Evolutionary conservation across 1,284 basidiomycete species (phyloP).

Genomic region (Boletellus sp.): DNA sequence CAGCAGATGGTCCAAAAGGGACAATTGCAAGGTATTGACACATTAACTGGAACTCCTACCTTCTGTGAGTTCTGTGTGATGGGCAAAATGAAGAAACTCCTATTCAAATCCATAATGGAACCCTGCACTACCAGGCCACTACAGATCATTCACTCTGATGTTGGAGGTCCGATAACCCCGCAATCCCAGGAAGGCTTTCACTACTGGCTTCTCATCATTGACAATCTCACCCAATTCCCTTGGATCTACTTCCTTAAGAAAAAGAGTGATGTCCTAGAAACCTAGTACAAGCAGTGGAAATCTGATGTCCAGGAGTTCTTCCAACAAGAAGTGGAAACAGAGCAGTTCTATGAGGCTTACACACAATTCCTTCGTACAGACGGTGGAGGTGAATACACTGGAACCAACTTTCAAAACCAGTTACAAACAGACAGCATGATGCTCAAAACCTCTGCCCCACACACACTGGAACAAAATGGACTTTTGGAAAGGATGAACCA

Average conservation of each 20-base stretch:
- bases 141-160: conserved; percentile 32
- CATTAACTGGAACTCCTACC: no score
- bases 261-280: conserved; percentile 19
- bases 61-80: no score
- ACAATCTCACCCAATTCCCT: conserved; percentile 26
- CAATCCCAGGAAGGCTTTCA: conserved; percentile 15
- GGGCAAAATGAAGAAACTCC: no score
- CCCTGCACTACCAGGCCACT: no score
- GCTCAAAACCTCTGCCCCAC: background rate
- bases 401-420: conserved; percentile 10
- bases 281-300: conserved; percentile 11
- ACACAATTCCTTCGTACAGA: conserved; percentile 24
- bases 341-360: background rate
- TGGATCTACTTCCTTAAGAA: conserved; percentile 24
- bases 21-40: no score
- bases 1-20: no score
- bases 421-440: background rate
- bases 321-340: background rate
- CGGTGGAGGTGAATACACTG: background rate
- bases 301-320: background rate
- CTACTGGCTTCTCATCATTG: conserved; percentile 34
- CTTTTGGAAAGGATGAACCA: conserved; percentile 25
- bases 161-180: conserved; percentile 30
- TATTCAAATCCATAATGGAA: no score
- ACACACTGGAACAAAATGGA: conserved; percentile 8